Conservation (phyloP, 2,329 filamentous ascomycete species). For the Paramyrothecium roridum region DNA sequence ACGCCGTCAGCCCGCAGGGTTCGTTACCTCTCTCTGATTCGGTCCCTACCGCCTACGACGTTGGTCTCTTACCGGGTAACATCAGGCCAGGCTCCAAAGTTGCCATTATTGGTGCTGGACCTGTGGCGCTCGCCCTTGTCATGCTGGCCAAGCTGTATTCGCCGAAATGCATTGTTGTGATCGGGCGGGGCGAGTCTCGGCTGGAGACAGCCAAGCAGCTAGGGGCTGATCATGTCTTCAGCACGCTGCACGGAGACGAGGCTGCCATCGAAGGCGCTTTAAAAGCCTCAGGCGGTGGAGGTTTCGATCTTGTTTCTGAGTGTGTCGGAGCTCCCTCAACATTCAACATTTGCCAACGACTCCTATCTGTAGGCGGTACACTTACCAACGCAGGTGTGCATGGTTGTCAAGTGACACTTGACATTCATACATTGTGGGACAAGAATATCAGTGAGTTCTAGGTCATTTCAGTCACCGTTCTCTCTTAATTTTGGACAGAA, state of each 20-base stretch:
- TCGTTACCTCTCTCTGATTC: constrained; percentile 53
- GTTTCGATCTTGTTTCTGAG: constrained; percentile 56
- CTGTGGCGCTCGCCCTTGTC: constrained; percentile 52
- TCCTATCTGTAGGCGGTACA: constrained; percentile 49
- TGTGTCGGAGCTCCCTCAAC: constrained; percentile 52
- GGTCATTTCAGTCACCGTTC: not conserved
- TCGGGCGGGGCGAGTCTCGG: constrained; percentile 47
- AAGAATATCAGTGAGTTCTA: constrained; percentile 45
- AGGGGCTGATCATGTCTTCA: constrained; percentile 44
- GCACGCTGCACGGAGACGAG: constrained; percentile 15
- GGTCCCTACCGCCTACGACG: constrained; percentile 54
- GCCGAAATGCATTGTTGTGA: constrained; percentile 45
- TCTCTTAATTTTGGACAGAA: not conserved
- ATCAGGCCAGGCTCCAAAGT: constrained; percentile 50
- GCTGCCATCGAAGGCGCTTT: constrained; percentile 35
- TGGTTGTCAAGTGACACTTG: constrained; percentile 47
- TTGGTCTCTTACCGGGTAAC: constrained; percentile 47
- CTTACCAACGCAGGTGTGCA: constrained; percentile 59
- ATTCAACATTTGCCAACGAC: constrained; percentile 49
- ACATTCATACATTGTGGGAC: constrained; percentile 52
- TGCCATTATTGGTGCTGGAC: constrained; percentile 52
- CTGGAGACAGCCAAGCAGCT: constrained; percentile 43
- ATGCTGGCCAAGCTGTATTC: constrained; percentile 53
- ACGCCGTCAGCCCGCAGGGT: constrained; percentile 34
- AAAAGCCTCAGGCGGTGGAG: constrained; percentile 44